Evolutionary conservation across 169 alveolate genomes (phyloP), one percentile per base, ranked within the genome.

Genomic region (Neospora caninum): DNA sequence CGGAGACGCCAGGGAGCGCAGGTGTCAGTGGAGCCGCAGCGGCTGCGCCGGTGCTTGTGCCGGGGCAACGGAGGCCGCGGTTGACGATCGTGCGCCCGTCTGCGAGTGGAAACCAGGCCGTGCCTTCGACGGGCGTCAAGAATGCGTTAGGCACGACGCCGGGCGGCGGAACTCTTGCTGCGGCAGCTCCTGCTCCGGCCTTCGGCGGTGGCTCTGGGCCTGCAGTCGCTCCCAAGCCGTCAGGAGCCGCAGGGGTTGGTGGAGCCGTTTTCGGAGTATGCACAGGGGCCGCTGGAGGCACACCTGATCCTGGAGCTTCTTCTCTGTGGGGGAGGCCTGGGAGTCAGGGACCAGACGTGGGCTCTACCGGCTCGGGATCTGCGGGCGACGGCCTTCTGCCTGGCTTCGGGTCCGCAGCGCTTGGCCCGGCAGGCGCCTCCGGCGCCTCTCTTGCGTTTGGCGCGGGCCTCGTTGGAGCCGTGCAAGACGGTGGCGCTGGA

Each of bases 361-460:
- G 34, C 1, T 64, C 73, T 6, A 18, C 64, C 27, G 31, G 31
- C 34, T 16, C 73, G 34, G 73, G 7, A 1, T 29, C 86, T 16
- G 43, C 45, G 31, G 86, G 43, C 29, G 45, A 78, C 45, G 86
- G 86, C 42, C 86, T 78, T 78, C 49, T 78, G 29, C 86, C 86
- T 2, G 86, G 86, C 49, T 78, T 78, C n/a, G 86, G 86, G 18
- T 18, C 86, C 10, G 41, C 39, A n/a, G 86, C n/a, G 43, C 86
- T 78, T 10, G 73, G 73, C 25, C 31, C 20, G 25, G 86, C 86
- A 18, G 86, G 86, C 73, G 64, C 64, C 27, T 27, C 73, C 7
- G 73, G 73, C 7, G 73, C 73, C 73, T 6, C 73, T 22, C 34
- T 20, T 43, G 43, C 49, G 27, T 78, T 78, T 25, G 86, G 86